phyloP scores from a whole-genome alignment of 305 asterid genomes.

The Fraxinus sp. region DNA sequence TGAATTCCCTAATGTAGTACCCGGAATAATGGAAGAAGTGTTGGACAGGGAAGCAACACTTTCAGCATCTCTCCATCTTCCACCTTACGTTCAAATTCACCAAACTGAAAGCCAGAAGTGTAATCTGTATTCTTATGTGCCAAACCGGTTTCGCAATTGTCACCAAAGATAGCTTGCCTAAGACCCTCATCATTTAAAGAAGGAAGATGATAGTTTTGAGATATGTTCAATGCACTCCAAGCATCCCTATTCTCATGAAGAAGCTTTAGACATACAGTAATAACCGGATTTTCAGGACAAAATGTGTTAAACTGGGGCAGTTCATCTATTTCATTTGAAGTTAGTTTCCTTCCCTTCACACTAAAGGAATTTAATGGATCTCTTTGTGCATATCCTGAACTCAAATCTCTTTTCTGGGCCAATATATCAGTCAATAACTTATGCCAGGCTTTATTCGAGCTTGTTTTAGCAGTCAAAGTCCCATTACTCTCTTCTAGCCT shows the following conservation, averaged over 20 bases:
- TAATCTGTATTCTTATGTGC: conserved; percentile 57
- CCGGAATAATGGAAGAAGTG: conserved; percentile 87
- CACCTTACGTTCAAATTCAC: conserved; percentile 44
- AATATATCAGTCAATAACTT: conserved; percentile 60
- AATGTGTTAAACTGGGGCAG: conserved; percentile 32
- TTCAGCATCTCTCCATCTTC: conserved; percentile 72
- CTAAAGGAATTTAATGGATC: conserved; percentile 26
- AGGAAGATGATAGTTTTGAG: conserved; percentile 70
- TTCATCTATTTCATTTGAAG: conserved; percentile 29
- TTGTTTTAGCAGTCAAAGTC: conserved; percentile 28
- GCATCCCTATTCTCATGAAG: conserved; percentile 53
- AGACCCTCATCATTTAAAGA: conserved; percentile 77
- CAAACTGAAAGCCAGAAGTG: conserved; percentile 62
- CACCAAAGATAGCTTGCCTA: conserved; percentile 66
- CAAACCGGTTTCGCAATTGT: conserved; percentile 33
- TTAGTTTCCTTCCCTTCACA: conserved; percentile 28
- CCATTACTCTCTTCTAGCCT: conserved; percentile 29
- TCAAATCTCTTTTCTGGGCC: conserved; percentile 40
- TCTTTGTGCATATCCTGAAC: conserved; percentile 26
- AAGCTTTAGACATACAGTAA: conserved; percentile 60
- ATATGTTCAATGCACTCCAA: conserved; percentile 73
- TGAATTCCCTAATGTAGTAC: conserved; percentile 33
- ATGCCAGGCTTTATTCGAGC: conserved; percentile 62
- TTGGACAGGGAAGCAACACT: conserved; percentile 79
- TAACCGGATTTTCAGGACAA: conserved; percentile 75